phyloP scores from a whole-genome alignment of 2,329 filamentous ascomycete species.

The Phialophora macrospora region DNA sequence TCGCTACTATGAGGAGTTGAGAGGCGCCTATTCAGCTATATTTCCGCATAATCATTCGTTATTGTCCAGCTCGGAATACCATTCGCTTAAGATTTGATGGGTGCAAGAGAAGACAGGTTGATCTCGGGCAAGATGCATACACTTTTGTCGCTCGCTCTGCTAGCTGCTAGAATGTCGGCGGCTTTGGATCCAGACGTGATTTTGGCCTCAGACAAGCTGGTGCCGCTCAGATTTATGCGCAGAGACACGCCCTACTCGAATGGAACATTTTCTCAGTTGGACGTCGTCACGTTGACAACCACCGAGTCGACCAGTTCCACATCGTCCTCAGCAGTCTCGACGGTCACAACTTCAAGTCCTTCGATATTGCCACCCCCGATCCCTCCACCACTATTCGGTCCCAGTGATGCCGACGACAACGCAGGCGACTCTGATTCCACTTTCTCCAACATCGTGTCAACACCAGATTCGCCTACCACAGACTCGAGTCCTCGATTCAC shows the following conservation, averaged over 20 bases:
- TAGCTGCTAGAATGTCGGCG: slow-evolving; percentile 11
- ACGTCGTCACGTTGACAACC: slow-evolving; percentile 7
- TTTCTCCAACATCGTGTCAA: neutral
- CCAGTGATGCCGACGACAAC: neutral
- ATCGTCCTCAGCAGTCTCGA: neutral
- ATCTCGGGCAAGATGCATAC: slow-evolving; percentile 19
- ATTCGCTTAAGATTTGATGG: slow-evolving; percentile 18
- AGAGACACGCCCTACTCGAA: slow-evolving; percentile 26
- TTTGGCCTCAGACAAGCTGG: slow-evolving; percentile 10
- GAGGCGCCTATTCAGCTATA: neutral
- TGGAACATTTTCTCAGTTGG: slow-evolving; percentile 13
- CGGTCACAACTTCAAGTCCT: neutral
- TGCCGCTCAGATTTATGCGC: slow-evolving; percentile 19
- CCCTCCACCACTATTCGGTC: neutral
- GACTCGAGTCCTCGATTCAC: slow-evolving; percentile 1
- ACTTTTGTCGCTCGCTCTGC: slow-evolving; percentile 21
- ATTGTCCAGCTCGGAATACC: slow-evolving; percentile 5
- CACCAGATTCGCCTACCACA: neutral
- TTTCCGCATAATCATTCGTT: slow-evolving; percentile 29
- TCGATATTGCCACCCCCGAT: neutral
- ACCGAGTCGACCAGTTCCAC: neutral
- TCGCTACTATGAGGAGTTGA: slow-evolving; percentile 26
- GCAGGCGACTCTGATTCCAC: neutral
- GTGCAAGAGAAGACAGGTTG: slow-evolving; percentile 13
- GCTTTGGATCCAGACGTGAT: slow-evolving; percentile 11